phyloP scores from a whole-genome alignment of 2,329 filamentous ascomycete genomes.

The Monosporascus sp. region DNA sequence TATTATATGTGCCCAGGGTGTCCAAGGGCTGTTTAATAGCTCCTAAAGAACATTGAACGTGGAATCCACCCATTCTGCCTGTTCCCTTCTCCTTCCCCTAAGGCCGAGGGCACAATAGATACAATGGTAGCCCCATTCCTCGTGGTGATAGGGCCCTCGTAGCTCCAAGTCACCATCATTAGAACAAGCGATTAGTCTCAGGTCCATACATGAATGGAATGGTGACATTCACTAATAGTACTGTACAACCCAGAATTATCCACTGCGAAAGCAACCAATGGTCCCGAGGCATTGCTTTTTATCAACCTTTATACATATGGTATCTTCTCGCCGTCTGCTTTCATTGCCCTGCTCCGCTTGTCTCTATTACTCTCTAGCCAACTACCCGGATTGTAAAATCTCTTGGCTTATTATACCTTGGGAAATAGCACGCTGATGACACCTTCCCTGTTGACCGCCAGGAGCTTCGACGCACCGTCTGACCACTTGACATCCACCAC shows the following conservation, averaged over 20 bases:
- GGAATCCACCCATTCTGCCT: too few relatives aligned
- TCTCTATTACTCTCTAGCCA: background rate
- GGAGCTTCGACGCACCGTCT: constrained; percentile 64
- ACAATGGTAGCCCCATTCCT: too few relatives aligned
- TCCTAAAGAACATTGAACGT: too few relatives aligned
- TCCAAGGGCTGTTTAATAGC: too few relatives aligned
- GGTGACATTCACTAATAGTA: background rate
- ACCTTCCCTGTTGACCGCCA: constrained; percentile 71
- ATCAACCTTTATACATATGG: background rate
- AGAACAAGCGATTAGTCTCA: too few relatives aligned
- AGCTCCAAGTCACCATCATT: too few relatives aligned
- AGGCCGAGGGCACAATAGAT: too few relatives aligned
- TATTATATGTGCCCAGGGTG: too few relatives aligned
- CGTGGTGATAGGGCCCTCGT: too few relatives aligned
- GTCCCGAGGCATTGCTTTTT: background rate
- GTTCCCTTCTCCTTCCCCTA: too few relatives aligned
- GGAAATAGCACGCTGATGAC: constrained; percentile 62
- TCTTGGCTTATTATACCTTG: constrained; percentile 37
- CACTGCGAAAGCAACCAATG: background rate
- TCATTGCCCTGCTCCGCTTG: background rate
- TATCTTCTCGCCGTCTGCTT: background rate
- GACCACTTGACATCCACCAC: constrained; percentile 77
- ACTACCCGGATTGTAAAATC: background rate
- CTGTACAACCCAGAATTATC: background rate
- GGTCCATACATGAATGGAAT: background rate